Evolutionary conservation across 805 yeast genomes (phyloP).

Genomic region (Torulaspora gathmanii): DNA sequence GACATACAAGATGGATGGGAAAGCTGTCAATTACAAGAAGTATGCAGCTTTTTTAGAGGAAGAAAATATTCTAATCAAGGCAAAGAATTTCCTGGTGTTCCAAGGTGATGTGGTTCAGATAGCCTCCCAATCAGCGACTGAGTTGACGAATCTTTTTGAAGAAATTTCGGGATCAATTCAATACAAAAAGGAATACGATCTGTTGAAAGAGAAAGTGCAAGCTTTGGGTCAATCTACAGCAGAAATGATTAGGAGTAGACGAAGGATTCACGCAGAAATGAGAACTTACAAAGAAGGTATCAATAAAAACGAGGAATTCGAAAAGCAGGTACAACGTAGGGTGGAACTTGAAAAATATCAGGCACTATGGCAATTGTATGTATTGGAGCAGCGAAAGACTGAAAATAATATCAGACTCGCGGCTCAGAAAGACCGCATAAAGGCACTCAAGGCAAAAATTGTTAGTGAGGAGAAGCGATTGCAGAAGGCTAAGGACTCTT

Average conservation of each 20-base stretch:
- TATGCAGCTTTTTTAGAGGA: slow-evolving; percentile 62
- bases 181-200: slow-evolving; percentile 59
- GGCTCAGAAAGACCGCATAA: slow-evolving; percentile 27
- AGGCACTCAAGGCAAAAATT: slow-evolving; percentile 36
- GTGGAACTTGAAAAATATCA: slow-evolving; percentile 43
- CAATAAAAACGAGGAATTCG: slow-evolving; percentile 64
- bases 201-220: slow-evolving; percentile 57
- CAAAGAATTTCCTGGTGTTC: slow-evolving; percentile 86
- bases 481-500: slow-evolving; percentile 39
- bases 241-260: slow-evolving; percentile 59
- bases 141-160: slow-evolving; percentile 71
- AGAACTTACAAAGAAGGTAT: slow-evolving; percentile 74
- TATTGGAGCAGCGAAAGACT: slow-evolving; percentile 43
- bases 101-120: slow-evolving; percentile 96
- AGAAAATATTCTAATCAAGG: slow-evolving; percentile 81
- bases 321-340: slow-evolving; percentile 48
- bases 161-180: slow-evolving; percentile 79
- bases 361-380: slow-evolving; percentile 62
- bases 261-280: slow-evolving; percentile 66
- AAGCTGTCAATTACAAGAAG: slow-evolving; percentile 54
- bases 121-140: slow-evolving; percentile 79
- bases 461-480: slow-evolving; percentile 38
- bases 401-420: slow-evolving; percentile 24
- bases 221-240: slow-evolving; percentile 60
- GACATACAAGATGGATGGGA: slow-evolving; percentile 62